Evolutionary conservation across 2,329 filamentous ascomycete genomes (phyloP).

Genomic region (Aspergillus neotritici): DNA sequence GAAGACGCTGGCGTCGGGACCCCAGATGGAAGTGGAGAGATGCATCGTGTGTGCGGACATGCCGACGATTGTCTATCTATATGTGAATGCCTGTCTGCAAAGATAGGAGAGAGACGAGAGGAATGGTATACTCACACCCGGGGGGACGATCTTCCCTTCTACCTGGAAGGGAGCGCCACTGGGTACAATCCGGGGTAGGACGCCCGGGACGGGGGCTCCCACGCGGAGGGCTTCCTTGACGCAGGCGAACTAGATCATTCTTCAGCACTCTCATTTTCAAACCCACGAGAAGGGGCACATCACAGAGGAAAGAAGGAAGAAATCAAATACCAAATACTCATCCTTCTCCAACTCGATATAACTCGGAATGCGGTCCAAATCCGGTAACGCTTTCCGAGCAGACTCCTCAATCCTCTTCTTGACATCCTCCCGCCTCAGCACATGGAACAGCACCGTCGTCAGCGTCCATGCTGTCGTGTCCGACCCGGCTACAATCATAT

Average conservation of each 20-base stretch:
- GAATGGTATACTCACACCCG: slow-evolving; percentile 1
- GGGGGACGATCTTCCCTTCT: slow-evolving; percentile 4
- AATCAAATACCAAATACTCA: background rate
- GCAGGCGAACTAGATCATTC: background rate
- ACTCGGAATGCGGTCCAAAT: background rate
- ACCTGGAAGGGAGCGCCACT: background rate
- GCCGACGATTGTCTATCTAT: background rate
- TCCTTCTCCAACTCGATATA: slow-evolving; percentile 4
- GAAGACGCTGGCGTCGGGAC: slow-evolving; percentile 3
- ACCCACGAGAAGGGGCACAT: too few relatives aligned
- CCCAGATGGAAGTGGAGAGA: background rate
- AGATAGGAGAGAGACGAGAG: background rate
- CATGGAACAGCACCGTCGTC: slow-evolving; percentile 2
- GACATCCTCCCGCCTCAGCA: background rate
- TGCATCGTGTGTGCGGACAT: slow-evolving; percentile 8
- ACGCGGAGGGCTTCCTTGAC: slow-evolving; percentile 10
- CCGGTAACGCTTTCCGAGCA: background rate
- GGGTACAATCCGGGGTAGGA: slow-evolving; percentile 8
- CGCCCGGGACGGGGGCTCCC: slow-evolving; percentile 5
- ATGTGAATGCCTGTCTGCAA: too few relatives aligned
- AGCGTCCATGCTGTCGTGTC: slow-evolving; percentile 11
- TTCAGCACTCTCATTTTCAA: too few relatives aligned
- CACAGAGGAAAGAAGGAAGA: too few relatives aligned
- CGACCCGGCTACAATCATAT: slow-evolving; percentile 8
- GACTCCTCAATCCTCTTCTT: background rate